Evolutionary conservation across 176 grass and related monocot genomes (phyloP), one percentile per base, ranked within the genome.

Genomic region (Secale cereale): DNA sequence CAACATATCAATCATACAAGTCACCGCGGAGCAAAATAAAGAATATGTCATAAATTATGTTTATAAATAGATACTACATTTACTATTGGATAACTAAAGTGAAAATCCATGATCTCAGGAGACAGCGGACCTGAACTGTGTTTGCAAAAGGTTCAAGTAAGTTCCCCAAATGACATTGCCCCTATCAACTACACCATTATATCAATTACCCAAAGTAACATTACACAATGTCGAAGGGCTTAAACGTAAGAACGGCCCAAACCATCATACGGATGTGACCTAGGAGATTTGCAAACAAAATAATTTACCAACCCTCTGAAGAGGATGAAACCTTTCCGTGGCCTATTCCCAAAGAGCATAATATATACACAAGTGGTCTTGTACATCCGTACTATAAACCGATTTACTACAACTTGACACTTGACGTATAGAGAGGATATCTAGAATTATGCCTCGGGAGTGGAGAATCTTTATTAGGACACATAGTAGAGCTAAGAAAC

Each of bases 1-100:
- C 79, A 93, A 88, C 62, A 40, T 32, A 82, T 13, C 59, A 88
- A 23, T 40, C 56, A 81, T 70, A 39, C 35, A 76, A 30, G 30
- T 46, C 84, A 26, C 41, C 13, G 41, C 41, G 14, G 8, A 23
- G 31, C 4, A 69, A 76, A 76, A 70, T 68, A 85, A 14, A 32
- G 32, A 69, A 76, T 14, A 22, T 20, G 36, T 30, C 16, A 81
- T 30, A 72, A 40, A 50, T 5, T 12, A 78, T 50, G 10, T 13
- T 70, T 43, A 67, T 13, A 40, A 40, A 45, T 7, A 27, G 30
- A 80, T 43, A 9, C 29, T 65, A 22, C 23, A 1, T 26, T 15
- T 57, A 70, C 31, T 65, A 29, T 29, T 30, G 63, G 14, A 68
- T 74, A 79, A 13, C 29, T 72, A 72, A 76, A 71, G 12, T 30